Base-by-base conservation (phyloP, 257 asterid species). In the Gardenia jasminoides region DNA sequence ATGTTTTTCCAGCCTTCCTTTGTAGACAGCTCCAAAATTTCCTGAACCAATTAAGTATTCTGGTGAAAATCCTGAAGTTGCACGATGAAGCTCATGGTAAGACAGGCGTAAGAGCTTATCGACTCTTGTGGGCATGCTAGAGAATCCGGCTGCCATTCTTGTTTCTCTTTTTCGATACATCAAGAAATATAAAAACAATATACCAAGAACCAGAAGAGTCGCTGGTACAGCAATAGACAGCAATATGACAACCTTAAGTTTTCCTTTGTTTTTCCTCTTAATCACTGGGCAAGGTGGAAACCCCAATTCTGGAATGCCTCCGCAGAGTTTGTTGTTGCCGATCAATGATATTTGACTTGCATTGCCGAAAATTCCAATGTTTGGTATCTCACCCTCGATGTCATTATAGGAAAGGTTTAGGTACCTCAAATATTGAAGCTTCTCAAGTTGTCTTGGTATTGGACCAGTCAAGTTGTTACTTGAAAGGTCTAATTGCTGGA, bases 31-130 rank as follows among this genome's bases (percentile, higher is more conserved):
- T 13, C 84, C 84, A 43, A 76, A 73, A 41, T 80, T 73, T 30
- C 89, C 89, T 0, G 78, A 43, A 1, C 91, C 91, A 12, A 88
- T 61, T 52, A 80, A 72, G 61, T 78, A 82, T 13, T 58, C 77
- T 70, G 39, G 48, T 1, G 85, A 84, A 78, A 88, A 85, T 11
- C 76, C 83, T n/a, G 30, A 75, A 1, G 87, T 88, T 10, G 84
- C 84, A 66, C 58, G 68, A 7, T 47, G 67, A 0, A 87, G 82
- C 44, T 84, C 80, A 44, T 67, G 64, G 28, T 83, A 80, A 10
- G 88, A 82, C 26, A 84, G 48, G 56, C 80, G 50, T 72, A 82
- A 47, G 62, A 77, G 62, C 41, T 39, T n/a, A 43, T 47, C 19
- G 22, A 24, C 16, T 39, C 50, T 68, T 19, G 48, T 28, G 1